Evolutionary conservation across 2,329 filamentous ascomycete genomes (phyloP).

Genomic region (Venturia aucupariae): DNA sequence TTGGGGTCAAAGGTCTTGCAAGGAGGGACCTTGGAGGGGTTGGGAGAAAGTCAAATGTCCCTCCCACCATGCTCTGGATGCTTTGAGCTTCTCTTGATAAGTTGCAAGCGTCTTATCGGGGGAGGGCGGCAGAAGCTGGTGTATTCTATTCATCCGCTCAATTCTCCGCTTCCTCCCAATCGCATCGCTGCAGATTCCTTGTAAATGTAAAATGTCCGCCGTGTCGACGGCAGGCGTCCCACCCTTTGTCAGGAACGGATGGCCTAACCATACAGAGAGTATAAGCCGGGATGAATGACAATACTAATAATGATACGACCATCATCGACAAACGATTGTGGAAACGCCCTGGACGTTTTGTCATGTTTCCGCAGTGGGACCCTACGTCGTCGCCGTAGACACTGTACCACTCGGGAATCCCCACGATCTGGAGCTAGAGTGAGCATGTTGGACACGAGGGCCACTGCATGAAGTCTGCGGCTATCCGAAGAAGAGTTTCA

Average conservation of each 20-base stretch:
- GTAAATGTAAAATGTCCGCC: constrained; percentile 1
- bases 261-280: not conserved
- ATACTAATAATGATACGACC: too few species aligned
- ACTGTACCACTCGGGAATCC: not conserved
- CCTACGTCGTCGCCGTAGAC: not conserved
- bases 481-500: not conserved
- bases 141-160: not conserved
- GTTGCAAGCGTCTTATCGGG: not conserved
- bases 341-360: not conserved
- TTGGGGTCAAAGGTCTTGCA: not conserved
- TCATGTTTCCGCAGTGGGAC: not conserved
- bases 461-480: not conserved
- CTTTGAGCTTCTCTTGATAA: not conserved
- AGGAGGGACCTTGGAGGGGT: not conserved
- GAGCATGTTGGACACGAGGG: not conserved
- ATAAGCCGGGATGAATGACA: not conserved
- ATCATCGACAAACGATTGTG: not conserved
- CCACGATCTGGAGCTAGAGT: not conserved
- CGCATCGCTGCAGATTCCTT: not conserved
- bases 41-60: not conserved
- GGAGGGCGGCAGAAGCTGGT: not conserved
- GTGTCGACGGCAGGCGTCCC: not conserved
- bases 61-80: too few species aligned
- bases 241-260: not conserved
- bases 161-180: constrained; percentile 2